These are phyloP conservation scores for Colletotrichum horii DNA, from an alignment of 2,329 filamentous ascomycete species.

Conservation along the genomic window DNA sequence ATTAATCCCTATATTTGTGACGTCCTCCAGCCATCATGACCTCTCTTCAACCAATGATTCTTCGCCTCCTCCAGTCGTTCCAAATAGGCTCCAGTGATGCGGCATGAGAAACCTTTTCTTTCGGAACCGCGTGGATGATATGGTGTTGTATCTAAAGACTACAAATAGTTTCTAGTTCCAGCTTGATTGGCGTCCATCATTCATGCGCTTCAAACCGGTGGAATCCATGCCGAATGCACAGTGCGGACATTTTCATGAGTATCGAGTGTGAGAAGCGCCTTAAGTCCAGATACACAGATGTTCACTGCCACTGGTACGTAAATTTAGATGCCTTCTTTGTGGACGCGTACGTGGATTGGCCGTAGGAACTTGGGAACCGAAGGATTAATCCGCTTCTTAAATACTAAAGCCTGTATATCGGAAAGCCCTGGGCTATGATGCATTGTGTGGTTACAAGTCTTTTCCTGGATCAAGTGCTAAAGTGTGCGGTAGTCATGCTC, in stretches of 20 bases:
- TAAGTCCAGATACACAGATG: no score
- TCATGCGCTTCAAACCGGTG: rapidly evolving
- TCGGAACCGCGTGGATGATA: background rate
- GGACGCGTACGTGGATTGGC: no score
- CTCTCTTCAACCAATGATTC: background rate
- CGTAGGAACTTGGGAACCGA: rapidly evolving
- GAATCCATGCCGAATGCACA: background rate
- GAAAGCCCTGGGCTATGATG: background rate
- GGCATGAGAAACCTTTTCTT: rapidly evolving
- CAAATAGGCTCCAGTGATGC: rapidly evolving
- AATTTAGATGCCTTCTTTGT: background rate
- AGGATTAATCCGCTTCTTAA: background rate
- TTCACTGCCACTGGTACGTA: background rate
- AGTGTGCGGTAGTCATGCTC: no score
- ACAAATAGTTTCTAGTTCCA: rapidly evolving
- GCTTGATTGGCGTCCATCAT: rapidly evolving
- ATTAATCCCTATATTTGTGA: no score
- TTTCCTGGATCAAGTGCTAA: background rate
- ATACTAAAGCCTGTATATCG: background rate
- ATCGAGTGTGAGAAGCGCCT: background rate
- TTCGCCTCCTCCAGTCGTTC: rapidly evolving
- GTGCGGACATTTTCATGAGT: background rate
- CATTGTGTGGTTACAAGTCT: background rate
- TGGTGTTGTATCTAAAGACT: rapidly evolving
- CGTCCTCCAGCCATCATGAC: no score